Base-by-base conservation (phyloP, 116 monocot genomes). In the Phalaenopsis hybrid region DNA sequence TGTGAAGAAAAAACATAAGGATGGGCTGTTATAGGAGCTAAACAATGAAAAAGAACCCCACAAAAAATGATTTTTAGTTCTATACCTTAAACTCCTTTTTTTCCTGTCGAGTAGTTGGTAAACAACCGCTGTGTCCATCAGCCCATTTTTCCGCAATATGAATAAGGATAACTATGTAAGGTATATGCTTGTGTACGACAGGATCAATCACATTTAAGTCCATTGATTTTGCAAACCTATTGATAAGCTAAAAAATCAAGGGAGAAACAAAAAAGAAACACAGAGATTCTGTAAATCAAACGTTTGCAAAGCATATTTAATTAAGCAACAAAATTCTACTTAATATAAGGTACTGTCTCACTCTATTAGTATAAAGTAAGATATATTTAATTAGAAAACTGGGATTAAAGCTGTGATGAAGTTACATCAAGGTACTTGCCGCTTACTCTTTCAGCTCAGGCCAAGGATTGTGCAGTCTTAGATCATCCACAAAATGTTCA, bases 401-500 rank as follows among this genome's bases (percentile, higher is more conserved):
- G 12, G 52, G 52, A 52, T 52, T 3, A 52, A 31, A 10, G 15
- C 52, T 52, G 15, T 52, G 52, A 52, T 52, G 12, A 52, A 52
- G 52, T 28, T 48, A 20, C 7, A 48, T 23, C 46, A 44, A 83
- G 46, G 37, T 34, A 85, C 31, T 55, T 33, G 51, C 23, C 72
- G 41, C 85, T 78, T 91, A 96, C 96, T 94, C 83, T 86, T 90
- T 91, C 46, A 96, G 91, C 76, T 96, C 96, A 78, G 92, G 77
- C 96, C 96, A 96, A 49, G 96, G 96, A 78, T 91, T 87, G 79
- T 96, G 88, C 82, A 96, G 90, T 10, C 94, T 87, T 55, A 96
- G 88, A 80, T 96, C 96, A 88, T 94, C 96, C 57, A 96, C 52
- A 84, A 96, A 94, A 84, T 96, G 96, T 69, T 96, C 96, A 75